phyloP scores from a whole-genome alignment of 2,329 filamentous ascomycete species.

The Talaromyces rugulosus region DNA sequence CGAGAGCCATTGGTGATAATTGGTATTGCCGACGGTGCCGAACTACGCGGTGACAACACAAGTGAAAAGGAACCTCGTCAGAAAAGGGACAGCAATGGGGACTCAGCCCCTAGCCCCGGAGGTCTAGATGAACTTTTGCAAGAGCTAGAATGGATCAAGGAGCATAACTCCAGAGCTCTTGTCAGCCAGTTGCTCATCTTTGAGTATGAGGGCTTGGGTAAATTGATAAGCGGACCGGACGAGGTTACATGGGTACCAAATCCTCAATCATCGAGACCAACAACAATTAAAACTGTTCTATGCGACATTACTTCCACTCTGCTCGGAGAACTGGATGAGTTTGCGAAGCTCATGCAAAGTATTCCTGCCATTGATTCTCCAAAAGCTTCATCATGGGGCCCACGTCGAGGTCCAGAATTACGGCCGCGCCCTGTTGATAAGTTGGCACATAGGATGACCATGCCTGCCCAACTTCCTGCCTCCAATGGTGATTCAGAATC shows the following conservation, averaged over 20 bases:
- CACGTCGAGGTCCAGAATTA: conserved; percentile 48
- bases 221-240: conserved; percentile 54
- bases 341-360: conserved; percentile 68
- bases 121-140: conserved; percentile 44
- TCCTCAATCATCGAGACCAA: conserved; percentile 63
- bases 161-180: conserved; percentile 70
- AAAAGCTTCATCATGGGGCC: conserved; percentile 44
- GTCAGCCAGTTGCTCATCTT: conserved; percentile 78
- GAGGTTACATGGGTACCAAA: conserved; percentile 70
- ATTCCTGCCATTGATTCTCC: conserved; percentile 76
- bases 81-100: conserved; percentile 12
- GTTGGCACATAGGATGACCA: conserved; percentile 69
- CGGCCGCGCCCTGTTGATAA: conserved; percentile 51
- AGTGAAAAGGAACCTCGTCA: conserved; percentile 10
- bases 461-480: conserved; percentile 60
- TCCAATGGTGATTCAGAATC: conserved; percentile 30
- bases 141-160: conserved; percentile 66
- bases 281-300: conserved; percentile 77
- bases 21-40: conserved; percentile 75
- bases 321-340: conserved; percentile 69
- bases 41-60: conserved; percentile 47
- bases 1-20: conserved; percentile 79
- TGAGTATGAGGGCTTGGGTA: conserved; percentile 59
- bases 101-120: conserved; percentile 34
- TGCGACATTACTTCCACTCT: conserved; percentile 72